Base-by-base conservation (phyloP, 2,329 filamentous ascomycete species). In the Beauveria sp. region DNA sequence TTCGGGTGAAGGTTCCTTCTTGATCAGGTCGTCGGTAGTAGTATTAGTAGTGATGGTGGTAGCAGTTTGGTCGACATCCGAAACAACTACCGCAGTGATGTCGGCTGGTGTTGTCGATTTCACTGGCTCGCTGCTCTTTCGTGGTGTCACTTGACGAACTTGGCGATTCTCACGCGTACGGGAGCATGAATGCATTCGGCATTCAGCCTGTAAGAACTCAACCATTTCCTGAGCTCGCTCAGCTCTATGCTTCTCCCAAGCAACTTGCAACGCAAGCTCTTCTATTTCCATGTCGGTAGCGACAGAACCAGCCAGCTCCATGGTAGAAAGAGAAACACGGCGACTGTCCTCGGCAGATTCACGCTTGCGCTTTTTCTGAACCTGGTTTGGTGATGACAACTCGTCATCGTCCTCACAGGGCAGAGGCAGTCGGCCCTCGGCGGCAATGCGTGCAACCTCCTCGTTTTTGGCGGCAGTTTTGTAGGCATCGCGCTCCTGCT, bases 201-300 rank as follows among this genome's bases (percentile, higher is more conserved):
- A 91, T 71, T 93, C 89, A 59, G 88, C 82, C 69, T 90, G 84
- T 70, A 92, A 78, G 72, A 91, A 92, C 37, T 92, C 87, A 53
- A 91, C 79, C 68, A 89, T 84, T 63, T 91, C 89, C 64, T 88
- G 79, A 0, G 89, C 87, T 8, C 87, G 82, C 64, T 88, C 81
- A 10, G 88, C 86, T 59, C 87, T 79, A 69, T 84, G 81, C 75
- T 82, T 76, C 72, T 84, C 83, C 80, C 82, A 85, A 61, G 80
- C 75, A 68, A 82, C 77, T 59, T 82, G 73, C 6, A 74, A 74
- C 1, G 75, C 76, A 46, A 85, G 73, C 66, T 85, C 81, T 50
- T 85, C 82, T 40, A 85, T 80, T 66, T 85, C 83, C n/a, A 77
- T 75, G 65, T 85, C 82, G 64, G 77, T 83, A 64, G 78, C 74